Evolutionary conservation across 2,329 filamentous ascomycete species (phyloP).

Genomic region (Colletotrichum sp.): DNA sequence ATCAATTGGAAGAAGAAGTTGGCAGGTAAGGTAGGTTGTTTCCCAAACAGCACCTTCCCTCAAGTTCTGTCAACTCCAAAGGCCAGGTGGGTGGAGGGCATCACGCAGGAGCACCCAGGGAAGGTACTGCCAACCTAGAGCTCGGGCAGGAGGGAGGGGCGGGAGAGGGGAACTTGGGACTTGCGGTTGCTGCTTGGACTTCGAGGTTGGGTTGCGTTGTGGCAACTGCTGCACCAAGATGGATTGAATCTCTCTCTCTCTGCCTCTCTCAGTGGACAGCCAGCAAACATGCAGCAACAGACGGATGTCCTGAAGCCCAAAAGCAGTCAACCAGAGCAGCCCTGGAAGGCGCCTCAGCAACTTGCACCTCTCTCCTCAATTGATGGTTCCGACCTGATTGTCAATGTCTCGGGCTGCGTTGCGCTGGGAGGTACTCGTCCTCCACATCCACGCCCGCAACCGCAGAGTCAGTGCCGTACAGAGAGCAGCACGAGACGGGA

Average conservation of each 20-base stretch:
- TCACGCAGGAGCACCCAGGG: conserved; percentile 6
- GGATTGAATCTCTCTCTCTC: background rate
- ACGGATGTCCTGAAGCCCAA: background rate
- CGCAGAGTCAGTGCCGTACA: background rate
- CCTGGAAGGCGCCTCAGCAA: background rate
- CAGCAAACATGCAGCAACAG: background rate
- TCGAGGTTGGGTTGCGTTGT: background rate
- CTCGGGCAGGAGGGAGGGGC: background rate
- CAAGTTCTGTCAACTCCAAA: background rate
- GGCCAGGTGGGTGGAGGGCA: conserved; percentile 1
- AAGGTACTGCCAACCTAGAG: background rate
- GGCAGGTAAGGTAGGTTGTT: background rate
- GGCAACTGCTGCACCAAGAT: background rate
- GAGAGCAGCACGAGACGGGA: background rate
- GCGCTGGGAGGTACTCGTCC: conserved; percentile 6
- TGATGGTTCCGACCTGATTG: background rate
- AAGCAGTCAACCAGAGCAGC: background rate
- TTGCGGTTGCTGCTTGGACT: background rate
- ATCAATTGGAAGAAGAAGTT: background rate
- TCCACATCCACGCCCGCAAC: background rate
- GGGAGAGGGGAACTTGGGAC: background rate
- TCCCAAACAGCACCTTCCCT: background rate
- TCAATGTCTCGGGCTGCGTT: conserved; percentile 16
- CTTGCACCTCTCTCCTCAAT: background rate
- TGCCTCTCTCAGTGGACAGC: background rate